Evolutionary conservation across 164 flowering plant species (phyloP).

Genomic region (Nymphaea thermarum): DNA sequence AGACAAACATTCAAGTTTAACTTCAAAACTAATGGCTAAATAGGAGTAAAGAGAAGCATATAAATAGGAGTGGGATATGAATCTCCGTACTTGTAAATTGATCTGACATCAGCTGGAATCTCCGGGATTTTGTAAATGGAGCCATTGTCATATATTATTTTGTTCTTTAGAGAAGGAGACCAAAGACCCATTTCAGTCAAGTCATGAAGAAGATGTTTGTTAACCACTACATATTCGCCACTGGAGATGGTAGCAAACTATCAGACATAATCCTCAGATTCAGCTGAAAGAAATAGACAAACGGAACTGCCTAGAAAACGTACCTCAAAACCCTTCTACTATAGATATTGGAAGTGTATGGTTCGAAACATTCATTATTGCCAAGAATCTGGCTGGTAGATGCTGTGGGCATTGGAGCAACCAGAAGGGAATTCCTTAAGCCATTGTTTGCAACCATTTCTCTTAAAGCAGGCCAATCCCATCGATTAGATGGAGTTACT

Average conservation of each 20-base stretch:
- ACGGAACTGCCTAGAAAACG: constrained; percentile 1
- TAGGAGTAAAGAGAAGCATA: too few species aligned
- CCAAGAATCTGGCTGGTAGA: constrained; percentile 99
- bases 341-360: constrained; percentile 94
- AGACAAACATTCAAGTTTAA: too few species aligned
- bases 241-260: constrained; percentile 15
- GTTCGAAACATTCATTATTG: constrained; percentile 97
- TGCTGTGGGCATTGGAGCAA: constrained; percentile 99
- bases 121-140: constrained; percentile 69
- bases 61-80: background rate
- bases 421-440: constrained; percentile 84
- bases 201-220: constrained; percentile 96
- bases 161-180: constrained; percentile 81
- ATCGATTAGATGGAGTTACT: constrained; percentile 65
- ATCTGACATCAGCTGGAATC: constrained; percentile 61
- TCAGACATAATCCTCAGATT: background rate
- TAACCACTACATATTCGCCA: constrained; percentile 97
- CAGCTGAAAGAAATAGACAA: background rate
- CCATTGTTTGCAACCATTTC: constrained; percentile 55
- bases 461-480: constrained; percentile 83
- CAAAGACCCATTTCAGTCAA: constrained; percentile 95
- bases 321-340: constrained; percentile 92
- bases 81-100: constrained; percentile 52
- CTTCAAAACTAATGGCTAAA: background rate
- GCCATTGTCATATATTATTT: constrained; percentile 73